Base-by-base conservation (phyloP, 768 basidiomycete species). In the Udeniomyces megalosporus region DNA sequence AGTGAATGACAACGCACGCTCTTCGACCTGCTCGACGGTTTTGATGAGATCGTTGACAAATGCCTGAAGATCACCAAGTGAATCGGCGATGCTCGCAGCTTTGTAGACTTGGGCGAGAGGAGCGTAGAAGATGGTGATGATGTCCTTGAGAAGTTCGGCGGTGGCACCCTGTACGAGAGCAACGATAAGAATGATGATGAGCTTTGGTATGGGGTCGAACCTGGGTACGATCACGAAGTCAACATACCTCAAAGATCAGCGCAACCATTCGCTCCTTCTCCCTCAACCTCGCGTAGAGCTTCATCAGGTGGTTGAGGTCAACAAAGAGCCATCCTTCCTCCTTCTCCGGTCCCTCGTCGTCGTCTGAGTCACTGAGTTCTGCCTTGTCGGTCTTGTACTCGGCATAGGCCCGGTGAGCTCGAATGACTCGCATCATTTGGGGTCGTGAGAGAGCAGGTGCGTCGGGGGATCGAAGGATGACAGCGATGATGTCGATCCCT, bases 251-350 rank as follows among this genome's bases (percentile, higher is more conserved):
- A 66, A 97, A 97, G 48, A 99, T 85, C 42, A 99, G 77, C 48
- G 84, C 87, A 66, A 97, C 87, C 68, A 99, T 71, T 72, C 91
- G 85, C 70, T 97, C 88, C 66, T 88, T 82, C 71, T 97, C 95
- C 68, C 84, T 77, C 52, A 95, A 76, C 56, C 83, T 78, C 42
- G 84, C 81, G 70, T 89, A 86, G 22, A 97, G 73, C 71, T 84
- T 81, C 12, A 85, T 78, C 45, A 95, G 78, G 22, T 95, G 77
- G 65, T 80, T 81, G 58, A 96, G 75, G 72, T 99, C 95, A 72
- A 97, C 93, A 66, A 86, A 86, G 34, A 99, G 74, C 95, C 95
- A 99, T 8, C 86, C 93, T 69, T 95, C 91, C 50, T 99, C 95
- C 70, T 92, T 84, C 61, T 82, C 80, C 1, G 93, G 92, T 0